Conservation (phyloP, 2,329 filamentous ascomycete genomes). For the Colletotrichum sp. region DNA sequence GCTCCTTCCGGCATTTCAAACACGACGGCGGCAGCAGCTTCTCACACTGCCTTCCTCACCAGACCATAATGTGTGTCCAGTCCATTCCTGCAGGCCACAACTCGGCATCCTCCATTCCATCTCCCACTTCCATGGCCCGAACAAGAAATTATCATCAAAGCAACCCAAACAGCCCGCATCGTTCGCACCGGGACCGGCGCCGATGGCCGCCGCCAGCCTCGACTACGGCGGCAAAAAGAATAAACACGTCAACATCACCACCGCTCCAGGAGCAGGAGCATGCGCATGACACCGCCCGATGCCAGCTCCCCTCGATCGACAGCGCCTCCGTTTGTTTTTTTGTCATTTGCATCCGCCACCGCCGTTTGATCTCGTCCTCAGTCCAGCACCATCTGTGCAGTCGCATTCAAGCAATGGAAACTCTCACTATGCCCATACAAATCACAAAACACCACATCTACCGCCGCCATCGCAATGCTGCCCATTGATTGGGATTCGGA, state of each 20-base stretch:
- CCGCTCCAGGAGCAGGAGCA: not conserved
- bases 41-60: not conserved
- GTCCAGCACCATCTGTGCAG: not conserved
- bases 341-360: not conserved
- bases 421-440: not conserved
- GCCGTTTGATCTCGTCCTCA: not conserved
- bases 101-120: not conserved
- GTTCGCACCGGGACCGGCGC: not conserved
- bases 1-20: not conserved
- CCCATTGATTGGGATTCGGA: not conserved
- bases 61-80: not conserved
- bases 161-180: not conserved
- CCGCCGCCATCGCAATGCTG: not conserved
- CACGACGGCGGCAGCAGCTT: not conserved
- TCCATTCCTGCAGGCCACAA: not conserved
- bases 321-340: not conserved
- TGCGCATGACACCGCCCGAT: not conserved
- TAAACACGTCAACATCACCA: not conserved
- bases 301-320: not conserved
- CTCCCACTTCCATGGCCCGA: not conserved
- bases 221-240: not conserved
- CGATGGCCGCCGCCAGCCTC: not conserved
- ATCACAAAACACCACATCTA: not conserved
- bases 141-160: slow-evolving; percentile 8
- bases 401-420: not conserved